Conservation (phyloP, 306 rosid species). For the Dryas alaskensis region DNA sequence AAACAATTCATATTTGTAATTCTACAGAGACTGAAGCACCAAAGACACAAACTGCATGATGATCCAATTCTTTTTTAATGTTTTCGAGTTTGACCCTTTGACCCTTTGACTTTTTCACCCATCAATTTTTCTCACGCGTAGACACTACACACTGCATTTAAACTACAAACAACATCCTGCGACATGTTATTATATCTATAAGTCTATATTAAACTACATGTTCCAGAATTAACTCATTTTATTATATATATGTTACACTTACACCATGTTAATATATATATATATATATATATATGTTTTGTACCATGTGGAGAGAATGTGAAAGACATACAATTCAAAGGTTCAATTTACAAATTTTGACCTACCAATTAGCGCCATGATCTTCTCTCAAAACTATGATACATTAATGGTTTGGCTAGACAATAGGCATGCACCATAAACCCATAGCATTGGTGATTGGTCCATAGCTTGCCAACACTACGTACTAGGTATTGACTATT, state of each 20-base stretch:
- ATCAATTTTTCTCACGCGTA: constrained; percentile 6
- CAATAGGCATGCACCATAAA: neutral
- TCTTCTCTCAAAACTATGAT: neutral
- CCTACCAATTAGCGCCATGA: constrained; percentile 1
- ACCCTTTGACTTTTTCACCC: constrained; percentile 13
- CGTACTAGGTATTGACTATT: neutral
- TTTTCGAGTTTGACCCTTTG: constrained; percentile 11
- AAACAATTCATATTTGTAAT: neutral
- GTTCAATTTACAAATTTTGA: neutral
- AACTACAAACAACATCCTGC: neutral
- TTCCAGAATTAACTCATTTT: too few relatives aligned
- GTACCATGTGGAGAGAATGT: neutral
- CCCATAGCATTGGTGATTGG: neutral
- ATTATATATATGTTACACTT: too few relatives aligned
- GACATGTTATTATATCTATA: too few relatives aligned
- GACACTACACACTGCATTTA: neutral
- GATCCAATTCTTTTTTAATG: neutral
- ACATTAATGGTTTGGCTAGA: neutral
- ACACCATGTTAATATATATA: too few relatives aligned
- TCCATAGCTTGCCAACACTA: neutral
- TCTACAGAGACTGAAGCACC: neutral
- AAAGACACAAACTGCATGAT: neutral
- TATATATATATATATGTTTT: neutral
- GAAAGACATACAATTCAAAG: too few relatives aligned
- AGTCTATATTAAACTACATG: too few relatives aligned